Conservation (phyloP, 148 eudicot genomes). For the Pharnaceum exiguum region DNA sequence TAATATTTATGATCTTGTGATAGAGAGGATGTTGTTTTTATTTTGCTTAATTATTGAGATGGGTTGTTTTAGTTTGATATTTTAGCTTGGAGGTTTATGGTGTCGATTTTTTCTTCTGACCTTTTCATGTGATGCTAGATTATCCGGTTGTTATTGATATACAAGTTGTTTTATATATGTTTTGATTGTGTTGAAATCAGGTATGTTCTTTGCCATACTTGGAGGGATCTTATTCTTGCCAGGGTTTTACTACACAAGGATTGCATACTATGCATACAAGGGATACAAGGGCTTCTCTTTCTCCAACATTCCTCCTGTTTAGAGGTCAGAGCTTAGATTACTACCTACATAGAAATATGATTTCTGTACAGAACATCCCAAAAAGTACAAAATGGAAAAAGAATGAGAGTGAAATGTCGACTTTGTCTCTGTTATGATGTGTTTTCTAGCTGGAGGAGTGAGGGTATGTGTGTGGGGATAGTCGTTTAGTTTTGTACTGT, state of each 20-base stretch:
- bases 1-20: background rate
- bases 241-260: constrained; percentile 92
- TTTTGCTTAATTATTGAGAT: too few relatives aligned
- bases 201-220: constrained; percentile 75
- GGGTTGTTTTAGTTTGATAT: too few relatives aligned
- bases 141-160: too few relatives aligned
- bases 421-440: background rate
- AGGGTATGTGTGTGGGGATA: background rate
- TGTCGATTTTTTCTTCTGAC: too few relatives aligned
- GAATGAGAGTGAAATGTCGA: background rate
- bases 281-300: constrained; percentile 98
- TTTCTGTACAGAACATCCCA: constrained; percentile 23
- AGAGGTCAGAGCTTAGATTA: constrained; percentile 35
- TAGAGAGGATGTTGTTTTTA: too few relatives aligned
- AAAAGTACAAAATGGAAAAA: background rate
- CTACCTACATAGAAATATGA: constrained; percentile 9
- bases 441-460: constrained; percentile 1
- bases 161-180: too few relatives aligned
- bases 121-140: too few relatives aligned
- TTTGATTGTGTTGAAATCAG: constrained; percentile 27
- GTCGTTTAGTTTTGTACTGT: constrained; percentile 7
- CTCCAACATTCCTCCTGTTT: constrained; percentile 89
- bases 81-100: too few relatives aligned
- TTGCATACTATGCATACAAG: constrained; percentile 96
- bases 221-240: constrained; percentile 87